Percentiles rank a stretch among this genome's conserved stretches.
Conservation (phyloP, 495 filamentous ascomycete genomes). For the Aspergillus diversus region DNA sequence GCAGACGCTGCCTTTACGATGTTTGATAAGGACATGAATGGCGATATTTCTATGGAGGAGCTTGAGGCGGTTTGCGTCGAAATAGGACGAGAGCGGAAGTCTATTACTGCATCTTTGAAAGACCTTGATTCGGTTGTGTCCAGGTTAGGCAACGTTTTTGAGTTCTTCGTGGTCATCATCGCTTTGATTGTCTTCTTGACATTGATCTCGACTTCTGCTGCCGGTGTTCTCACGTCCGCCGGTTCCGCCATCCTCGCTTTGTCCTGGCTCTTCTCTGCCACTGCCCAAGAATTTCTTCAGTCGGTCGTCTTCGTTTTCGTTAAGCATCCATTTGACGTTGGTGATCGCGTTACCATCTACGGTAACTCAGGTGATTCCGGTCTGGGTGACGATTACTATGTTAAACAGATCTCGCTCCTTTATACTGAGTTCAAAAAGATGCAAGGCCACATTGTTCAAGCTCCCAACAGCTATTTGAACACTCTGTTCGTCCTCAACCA, state of each 20-base stretch:
- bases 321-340: slow-evolving; percentile 97
- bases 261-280: slow-evolving; percentile 89
- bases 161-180: slow-evolving; percentile 81
- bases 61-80: slow-evolving; percentile 92
- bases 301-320: slow-evolving; percentile 95
- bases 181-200: slow-evolving; percentile 84
- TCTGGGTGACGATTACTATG: slow-evolving; percentile 90
- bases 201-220: slow-evolving; percentile 85
- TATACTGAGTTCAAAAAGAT: slow-evolving; percentile 99
- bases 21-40: slow-evolving; percentile 97
- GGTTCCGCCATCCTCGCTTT: slow-evolving; percentile 85
- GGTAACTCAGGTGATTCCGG: slow-evolving; percentile 80
- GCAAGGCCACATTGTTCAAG: slow-evolving; percentile 94
- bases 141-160: slow-evolving; percentile 85
- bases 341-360: slow-evolving; percentile 89
- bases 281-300: slow-evolving; percentile 91
- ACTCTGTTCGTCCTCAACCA: slow-evolving; percentile 94
- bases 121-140: slow-evolving; percentile 94
- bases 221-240: slow-evolving; percentile 80
- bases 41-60: slow-evolving; percentile 95
- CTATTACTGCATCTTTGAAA: slow-evolving; percentile 91
- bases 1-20: slow-evolving; percentile 89
- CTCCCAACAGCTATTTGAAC: slow-evolving; percentile 92
- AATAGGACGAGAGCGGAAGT: slow-evolving; percentile 92
- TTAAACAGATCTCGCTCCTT: slow-evolving; percentile 91